phyloP scores from a whole-genome alignment of 2,329 filamentous ascomycete species.

The Cordyceps militaris region DNA sequence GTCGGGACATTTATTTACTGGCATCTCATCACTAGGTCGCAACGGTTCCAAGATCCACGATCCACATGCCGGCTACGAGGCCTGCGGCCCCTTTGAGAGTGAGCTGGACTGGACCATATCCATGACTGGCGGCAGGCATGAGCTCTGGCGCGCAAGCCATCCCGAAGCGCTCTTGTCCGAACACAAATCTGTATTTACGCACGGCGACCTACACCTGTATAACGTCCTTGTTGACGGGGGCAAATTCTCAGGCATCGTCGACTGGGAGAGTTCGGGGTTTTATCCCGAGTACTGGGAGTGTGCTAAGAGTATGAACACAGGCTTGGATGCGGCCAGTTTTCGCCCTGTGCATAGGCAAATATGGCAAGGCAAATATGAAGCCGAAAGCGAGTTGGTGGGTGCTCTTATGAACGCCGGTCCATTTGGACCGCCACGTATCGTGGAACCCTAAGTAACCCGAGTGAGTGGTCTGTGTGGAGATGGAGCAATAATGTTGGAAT shows the following conservation, averaged over 20 bases:
- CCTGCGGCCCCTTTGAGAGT: neutral
- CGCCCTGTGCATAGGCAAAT: neutral
- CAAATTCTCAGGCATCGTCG: conserved; percentile 10
- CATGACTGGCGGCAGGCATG: neutral
- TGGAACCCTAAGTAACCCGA: no score
- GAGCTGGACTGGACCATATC: neutral
- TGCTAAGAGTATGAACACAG: conserved; percentile 12
- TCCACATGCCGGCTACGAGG: neutral
- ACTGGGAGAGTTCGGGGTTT: conserved; percentile 17
- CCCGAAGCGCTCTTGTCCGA: neutral
- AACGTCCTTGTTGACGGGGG: conserved; percentile 15
- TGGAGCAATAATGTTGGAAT: no score
- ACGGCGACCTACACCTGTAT: conserved; percentile 15
- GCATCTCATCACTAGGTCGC: neutral
- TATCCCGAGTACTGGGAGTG: conserved; percentile 19
- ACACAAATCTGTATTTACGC: conserved; percentile 12
- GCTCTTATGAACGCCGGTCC: no score
- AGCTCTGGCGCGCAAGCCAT: neutral
- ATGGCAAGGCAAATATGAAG: neutral
- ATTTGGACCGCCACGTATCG: no score
- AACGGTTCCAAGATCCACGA: neutral
- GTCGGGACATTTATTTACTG: neutral
- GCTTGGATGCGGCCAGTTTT: neutral
- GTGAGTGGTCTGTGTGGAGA: no score
- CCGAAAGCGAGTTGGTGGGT: neutral